Conservation (phyloP, 2,329 filamentous ascomycete species). For the Ceratocystis albifundus region DNA sequence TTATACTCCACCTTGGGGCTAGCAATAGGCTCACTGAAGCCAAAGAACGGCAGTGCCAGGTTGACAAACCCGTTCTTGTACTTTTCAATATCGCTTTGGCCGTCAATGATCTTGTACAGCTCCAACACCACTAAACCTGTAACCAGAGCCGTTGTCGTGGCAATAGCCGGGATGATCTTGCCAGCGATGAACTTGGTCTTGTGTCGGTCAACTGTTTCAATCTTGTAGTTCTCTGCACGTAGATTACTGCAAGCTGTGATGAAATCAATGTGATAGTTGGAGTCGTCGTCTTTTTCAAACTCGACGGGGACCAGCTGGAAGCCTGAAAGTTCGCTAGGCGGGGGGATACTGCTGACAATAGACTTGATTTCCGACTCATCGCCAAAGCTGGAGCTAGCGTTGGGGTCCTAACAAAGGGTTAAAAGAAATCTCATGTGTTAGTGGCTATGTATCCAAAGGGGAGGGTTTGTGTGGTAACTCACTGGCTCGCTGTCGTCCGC, state of each 20-base stretch:
- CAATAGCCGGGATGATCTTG: slow-evolving; percentile 98
- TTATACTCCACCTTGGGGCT: slow-evolving; percentile 87
- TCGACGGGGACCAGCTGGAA: slow-evolving; percentile 88
- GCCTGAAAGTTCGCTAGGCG: slow-evolving; percentile 67
- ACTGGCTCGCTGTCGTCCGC: slow-evolving; percentile 85
- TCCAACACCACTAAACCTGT: slow-evolving; percentile 88
- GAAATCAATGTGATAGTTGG: slow-evolving; percentile 97
- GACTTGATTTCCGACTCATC: slow-evolving; percentile 66
- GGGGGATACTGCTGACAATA: slow-evolving; percentile 61
- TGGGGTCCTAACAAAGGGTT: slow-evolving; percentile 53
- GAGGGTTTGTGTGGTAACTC: slow-evolving; percentile 30
- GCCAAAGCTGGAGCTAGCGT: slow-evolving; percentile 51
- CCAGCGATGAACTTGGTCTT: slow-evolving; percentile 99
- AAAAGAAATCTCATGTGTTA: slow-evolving; percentile 7
- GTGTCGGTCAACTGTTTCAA: slow-evolving; percentile 80
- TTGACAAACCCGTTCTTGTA: slow-evolving; percentile 99
- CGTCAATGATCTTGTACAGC: slow-evolving; percentile 91
- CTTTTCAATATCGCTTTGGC: slow-evolving; percentile 91
- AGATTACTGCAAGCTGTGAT: slow-evolving; percentile 95
- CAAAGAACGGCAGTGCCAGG: slow-evolving; percentile 90
- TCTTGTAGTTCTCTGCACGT: slow-evolving; percentile 96
- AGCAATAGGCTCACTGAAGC: slow-evolving; percentile 91
- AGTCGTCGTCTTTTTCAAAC: slow-evolving; percentile 98
- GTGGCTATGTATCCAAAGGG: not conserved
- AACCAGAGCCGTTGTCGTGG: slow-evolving; percentile 89